A percentile compares a stretch with the other conserved stretches of the same genome.
These are phyloP conservation scores for Paramyrothecium roridum DNA, from an alignment of 2,329 filamentous ascomycete species.

Conservation along the genomic window DNA sequence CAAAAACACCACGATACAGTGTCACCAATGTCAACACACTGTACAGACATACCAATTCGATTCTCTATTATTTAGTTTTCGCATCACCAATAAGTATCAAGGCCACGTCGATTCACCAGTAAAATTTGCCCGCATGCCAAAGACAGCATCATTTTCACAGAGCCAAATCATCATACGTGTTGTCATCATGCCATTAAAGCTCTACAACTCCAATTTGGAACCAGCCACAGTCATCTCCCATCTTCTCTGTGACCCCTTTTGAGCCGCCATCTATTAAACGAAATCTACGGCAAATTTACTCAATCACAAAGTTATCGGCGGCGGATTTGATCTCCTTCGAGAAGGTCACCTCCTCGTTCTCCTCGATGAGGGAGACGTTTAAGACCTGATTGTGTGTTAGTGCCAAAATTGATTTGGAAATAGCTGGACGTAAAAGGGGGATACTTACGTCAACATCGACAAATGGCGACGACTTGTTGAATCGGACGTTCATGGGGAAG, in stretches of 20 bases:
- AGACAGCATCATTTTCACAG: not conserved
- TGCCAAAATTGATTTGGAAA: no score
- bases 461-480: conserved; percentile 82
- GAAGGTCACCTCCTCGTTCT: conserved; percentile 76
- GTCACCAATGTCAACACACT: no score
- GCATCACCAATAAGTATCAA: no score
- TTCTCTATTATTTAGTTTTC: no score
- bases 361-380: conserved; percentile 67
- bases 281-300: conserved; percentile 44
- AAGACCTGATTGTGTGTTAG: conserved; percentile 47
- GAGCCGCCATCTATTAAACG: conserved; percentile 12
- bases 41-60: no score
- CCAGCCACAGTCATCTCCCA: conserved; percentile 9
- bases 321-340: conserved; percentile 77
- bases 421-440: no score
- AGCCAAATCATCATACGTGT: not conserved
- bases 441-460: conserved; percentile 87
- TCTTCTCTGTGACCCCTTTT: conserved; percentile 9
- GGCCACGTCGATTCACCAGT: no score
- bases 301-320: conserved; percentile 73
- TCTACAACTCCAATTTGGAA: conserved; percentile 4
- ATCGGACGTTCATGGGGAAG: conserved; percentile 94
- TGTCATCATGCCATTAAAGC: conserved; percentile 2
- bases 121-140: no score
- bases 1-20: no score